Base-by-base conservation (phyloP, 1,139 yeast species). In the Yamadazyma epiphylla region DNA sequence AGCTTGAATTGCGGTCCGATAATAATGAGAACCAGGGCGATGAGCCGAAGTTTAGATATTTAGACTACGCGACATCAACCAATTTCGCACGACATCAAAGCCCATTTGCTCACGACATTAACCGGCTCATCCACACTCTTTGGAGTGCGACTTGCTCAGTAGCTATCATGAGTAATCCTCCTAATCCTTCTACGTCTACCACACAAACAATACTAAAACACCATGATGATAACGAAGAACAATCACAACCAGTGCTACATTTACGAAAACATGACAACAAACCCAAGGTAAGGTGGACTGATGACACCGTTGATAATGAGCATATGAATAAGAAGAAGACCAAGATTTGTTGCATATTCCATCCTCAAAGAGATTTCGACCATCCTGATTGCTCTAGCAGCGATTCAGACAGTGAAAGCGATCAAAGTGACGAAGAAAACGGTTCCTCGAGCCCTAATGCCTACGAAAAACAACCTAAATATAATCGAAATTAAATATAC, bases 261-360 rank as follows among this genome's bases (percentile, higher is more conserved):
- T 17, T 39, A 11, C 31, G 35, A 7, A 32, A 47, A 30, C 43
- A 42, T 22, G 52, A 49, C 34, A 42, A 52, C 22, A 53, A 56
- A 32, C 70, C 78, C 3, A 68, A 70, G 25, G 96, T 89, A 0
- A 66, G 80, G 35, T 89, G 96, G 96, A 70, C 79, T 4, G 85
- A 82, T 26, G 95, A 80, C 29, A 91, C 87, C 4, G 68, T 89
- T 5, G 97, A 89, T 56, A 89, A 89, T 51, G 98, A 89, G 56
- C 63, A 83, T 51, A 67, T 91, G 83, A 74, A 81, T 49, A 84
- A 76, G 62, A 89, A 89, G 61, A 88, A 87, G 54, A 76, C 95
- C 13, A 91, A 89, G 56, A 81, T 89, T n/a, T 91, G 98, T 53
- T 89, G 98, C 46, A 89, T 91, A 14, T 91, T 82, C 60, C 95